These are phyloP conservation scores for Kockovaella imperatae DNA, from an alignment of 768 basidiomycete species.

Conservation along the genomic window DNA sequence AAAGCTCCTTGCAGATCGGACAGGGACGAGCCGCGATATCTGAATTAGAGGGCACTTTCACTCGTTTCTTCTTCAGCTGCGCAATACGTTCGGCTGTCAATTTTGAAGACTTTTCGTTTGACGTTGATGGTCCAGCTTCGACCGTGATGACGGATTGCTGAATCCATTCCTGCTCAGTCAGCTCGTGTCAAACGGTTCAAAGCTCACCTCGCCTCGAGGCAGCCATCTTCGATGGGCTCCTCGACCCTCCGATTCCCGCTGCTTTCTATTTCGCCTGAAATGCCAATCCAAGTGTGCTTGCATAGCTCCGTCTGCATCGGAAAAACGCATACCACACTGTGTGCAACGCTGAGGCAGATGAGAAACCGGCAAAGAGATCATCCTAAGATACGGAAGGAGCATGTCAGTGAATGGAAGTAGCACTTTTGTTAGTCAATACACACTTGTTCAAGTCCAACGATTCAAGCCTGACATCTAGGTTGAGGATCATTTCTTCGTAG, in stretches of 20 bases:
- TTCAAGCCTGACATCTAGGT: slow-evolving; percentile 22
- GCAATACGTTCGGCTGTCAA: slow-evolving; percentile 64
- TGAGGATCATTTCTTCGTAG: slow-evolving; percentile 42
- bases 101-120: no score
- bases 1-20: slow-evolving; percentile 89
- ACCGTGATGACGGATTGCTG: slow-evolving; percentile 51
- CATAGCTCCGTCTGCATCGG: slow-evolving; percentile 74
- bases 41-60: slow-evolving; percentile 66
- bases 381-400: not conserved
- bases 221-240: slow-evolving; percentile 90
- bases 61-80: slow-evolving; percentile 59
- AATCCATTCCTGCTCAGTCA: slow-evolving; percentile 87
- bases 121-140: slow-evolving; percentile 32
- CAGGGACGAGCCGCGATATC: slow-evolving; percentile 81
- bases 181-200: no score
- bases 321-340: slow-evolving; percentile 84
- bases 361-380: slow-evolving; percentile 36
- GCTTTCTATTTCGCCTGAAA: slow-evolving; percentile 70
- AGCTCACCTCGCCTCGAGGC: slow-evolving; percentile 65
- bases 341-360: slow-evolving; percentile 76
- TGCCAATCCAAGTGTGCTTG: slow-evolving; percentile 93
- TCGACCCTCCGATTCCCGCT: slow-evolving; percentile 57
- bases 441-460: slow-evolving; percentile 32
- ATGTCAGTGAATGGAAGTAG: not conserved
- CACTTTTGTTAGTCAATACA: no score